Percentiles rank a stretch among this genome's conserved stretches.
These are phyloP conservation scores for Monilinia fructicola DNA, from an alignment of 2,329 filamentous ascomycete genomes.

Conservation along the genomic window DNA sequence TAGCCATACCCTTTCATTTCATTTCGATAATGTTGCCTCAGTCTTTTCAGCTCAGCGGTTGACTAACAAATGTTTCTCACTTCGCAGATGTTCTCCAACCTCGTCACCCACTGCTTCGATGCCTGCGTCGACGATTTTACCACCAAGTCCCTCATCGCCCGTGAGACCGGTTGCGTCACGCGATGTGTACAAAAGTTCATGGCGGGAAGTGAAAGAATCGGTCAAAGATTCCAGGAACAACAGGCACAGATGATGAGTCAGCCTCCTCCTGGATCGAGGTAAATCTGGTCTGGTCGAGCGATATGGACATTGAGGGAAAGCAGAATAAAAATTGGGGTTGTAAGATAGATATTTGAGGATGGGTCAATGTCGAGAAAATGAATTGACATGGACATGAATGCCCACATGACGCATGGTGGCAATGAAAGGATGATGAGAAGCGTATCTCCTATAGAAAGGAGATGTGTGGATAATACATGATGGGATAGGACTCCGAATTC, in stretches of 20 bases:
- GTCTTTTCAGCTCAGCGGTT: not conserved
- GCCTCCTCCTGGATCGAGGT: conserved; percentile 37
- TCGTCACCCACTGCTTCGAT: conserved; percentile 89
- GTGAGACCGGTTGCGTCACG: conserved; percentile 89
- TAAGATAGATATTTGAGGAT: conserved; percentile 1
- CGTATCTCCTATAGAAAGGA: not conserved
- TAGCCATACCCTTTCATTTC: not conserved
- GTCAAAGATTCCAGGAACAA: conserved; percentile 81
- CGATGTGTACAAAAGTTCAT: conserved; percentile 96
- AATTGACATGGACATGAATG: conserved; percentile 4
- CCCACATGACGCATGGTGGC: not conserved
- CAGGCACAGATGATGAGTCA: conserved; percentile 56
- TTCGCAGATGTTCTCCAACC: conserved; percentile 59
- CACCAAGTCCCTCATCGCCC: conserved; percentile 84
- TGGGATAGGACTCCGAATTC: conserved; percentile 8
- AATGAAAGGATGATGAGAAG: conserved; percentile 7
- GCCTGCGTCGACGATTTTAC: conserved; percentile 98
- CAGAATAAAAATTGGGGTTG: not conserved
- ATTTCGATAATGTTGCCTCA: not conserved
- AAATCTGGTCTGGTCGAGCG: conserved; percentile 11
- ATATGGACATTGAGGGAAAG: not conserved
- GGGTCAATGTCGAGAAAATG: not conserved
- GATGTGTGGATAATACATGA: conserved; percentile 8
- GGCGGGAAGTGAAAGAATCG: conserved; percentile 85
- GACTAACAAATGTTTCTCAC: not conserved